These are phyloP conservation scores for Pseudomonodictys pantanalensis DNA, from an alignment of 495 filamentous ascomycete species.

Conservation along the genomic window DNA sequence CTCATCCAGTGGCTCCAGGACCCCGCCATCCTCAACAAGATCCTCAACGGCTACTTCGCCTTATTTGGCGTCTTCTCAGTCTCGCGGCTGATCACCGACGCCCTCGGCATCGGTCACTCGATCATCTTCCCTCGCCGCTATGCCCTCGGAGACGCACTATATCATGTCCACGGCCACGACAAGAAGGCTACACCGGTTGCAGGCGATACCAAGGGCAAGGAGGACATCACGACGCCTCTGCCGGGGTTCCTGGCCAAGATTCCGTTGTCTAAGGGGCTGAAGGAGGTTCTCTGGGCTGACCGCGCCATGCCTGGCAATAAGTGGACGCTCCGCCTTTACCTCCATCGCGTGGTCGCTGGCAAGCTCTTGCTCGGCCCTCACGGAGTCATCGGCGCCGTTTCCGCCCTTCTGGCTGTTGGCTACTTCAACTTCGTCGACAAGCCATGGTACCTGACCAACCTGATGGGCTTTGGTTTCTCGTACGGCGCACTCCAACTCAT, in stretches of 20 bases:
- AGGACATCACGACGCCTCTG: constrained; percentile 46
- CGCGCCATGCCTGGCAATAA: constrained; percentile 50
- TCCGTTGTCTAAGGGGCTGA: constrained; percentile 41
- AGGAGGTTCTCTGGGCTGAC: constrained; percentile 47
- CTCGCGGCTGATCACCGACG: constrained; percentile 65
- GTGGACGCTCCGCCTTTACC: constrained; percentile 47
- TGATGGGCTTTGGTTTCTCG: constrained; percentile 81
- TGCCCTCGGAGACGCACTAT: constrained; percentile 48
- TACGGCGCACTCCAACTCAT: constrained; percentile 79
- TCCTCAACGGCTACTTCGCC: constrained; percentile 83
- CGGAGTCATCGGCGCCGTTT: constrained; percentile 58
- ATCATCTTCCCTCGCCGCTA: constrained; percentile 71
- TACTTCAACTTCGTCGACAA: constrained; percentile 71
- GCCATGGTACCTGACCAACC: constrained; percentile 79
- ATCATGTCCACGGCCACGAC: constrained; percentile 34
- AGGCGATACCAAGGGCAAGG: constrained; percentile 16
- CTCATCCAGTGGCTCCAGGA: constrained; percentile 87
- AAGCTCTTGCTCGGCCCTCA: constrained; percentile 51
- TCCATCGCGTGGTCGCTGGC: constrained; percentile 46
- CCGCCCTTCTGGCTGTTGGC: constrained; percentile 57
- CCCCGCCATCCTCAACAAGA: constrained; percentile 74
- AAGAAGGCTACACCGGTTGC: constrained; percentile 27
- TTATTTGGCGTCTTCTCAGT: constrained; percentile 73
- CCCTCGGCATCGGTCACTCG: constrained; percentile 58
- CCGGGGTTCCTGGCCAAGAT: constrained; percentile 49